Evolutionary conservation across 495 filamentous ascomycete species (phyloP), one percentile per base, ranked within the genome.

Genomic region (Aspergillus biplanus): DNA sequence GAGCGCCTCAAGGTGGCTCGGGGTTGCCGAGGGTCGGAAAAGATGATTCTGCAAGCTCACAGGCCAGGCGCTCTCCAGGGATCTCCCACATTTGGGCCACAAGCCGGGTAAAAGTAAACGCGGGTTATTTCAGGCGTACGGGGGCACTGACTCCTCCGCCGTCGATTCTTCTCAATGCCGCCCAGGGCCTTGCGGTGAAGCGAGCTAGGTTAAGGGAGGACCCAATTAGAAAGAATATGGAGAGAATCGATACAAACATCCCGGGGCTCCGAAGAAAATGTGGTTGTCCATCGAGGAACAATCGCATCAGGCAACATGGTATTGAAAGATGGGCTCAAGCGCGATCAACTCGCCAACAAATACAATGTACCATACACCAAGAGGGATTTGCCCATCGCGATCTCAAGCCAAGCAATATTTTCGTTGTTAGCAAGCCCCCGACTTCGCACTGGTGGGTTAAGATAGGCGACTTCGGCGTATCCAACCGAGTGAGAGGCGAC

Each of bases 361-460:
- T 12, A 64, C 0, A 53, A 66, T 37, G 62, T 79, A n/a, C 56
- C 79, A 2, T 80, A 73, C 52, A 77, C 81, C 47, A 77, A 81
- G 54, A 82, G 78, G 73, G 80, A 83, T n/a, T n/a, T n/a, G n/a
- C n/a, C n/a, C n/a, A n/a, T n/a, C n/a, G n/a, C n/a, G n/a, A n/a
- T n/a, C n/a, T n/a, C n/a, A n/a, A n/a, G n/a, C n/a, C n/a, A n/a
- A n/a, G n/a, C n/a, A n/a, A n/a, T n/a, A n/a, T n/a, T n/a, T n/a
- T n/a, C n/a, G n/a, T n/a, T n/a, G n/a, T n/a, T n/a, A n/a, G n/a
- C n/a, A n/a, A n/a, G n/a, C n/a, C n/a, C n/a, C n/a, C n/a, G n/a
- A n/a, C n/a, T n/a, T n/a, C n/a, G n/a, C n/a, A n/a, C n/a, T n/a
- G n/a, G n/a, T n/a, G n/a, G n/a, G n/a, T n/a, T n/a, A n/a, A n/a